These are phyloP conservation scores for Capsicum pubescens DNA, from an alignment of 257 asterid species.

Conservation along the genomic window DNA sequence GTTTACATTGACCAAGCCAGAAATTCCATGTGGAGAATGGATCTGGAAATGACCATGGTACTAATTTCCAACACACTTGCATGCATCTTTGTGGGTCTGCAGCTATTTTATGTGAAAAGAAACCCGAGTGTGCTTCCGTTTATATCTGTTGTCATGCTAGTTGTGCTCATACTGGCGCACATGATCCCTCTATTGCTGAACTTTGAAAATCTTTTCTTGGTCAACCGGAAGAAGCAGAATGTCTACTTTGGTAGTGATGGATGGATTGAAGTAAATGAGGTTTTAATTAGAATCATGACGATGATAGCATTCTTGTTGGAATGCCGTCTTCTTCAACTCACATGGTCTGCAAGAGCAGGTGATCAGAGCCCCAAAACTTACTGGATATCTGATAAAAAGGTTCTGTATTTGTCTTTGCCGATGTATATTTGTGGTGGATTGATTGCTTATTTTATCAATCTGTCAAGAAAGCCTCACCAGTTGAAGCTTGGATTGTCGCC, in stretches of 20 bases:
- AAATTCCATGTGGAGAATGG: conserved; percentile 85
- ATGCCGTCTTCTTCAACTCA: conserved; percentile 74
- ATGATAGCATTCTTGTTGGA: conserved; percentile 92
- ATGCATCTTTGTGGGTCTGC: conserved; percentile 72
- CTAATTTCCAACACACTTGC: conserved; percentile 75
- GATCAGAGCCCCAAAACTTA: conserved; percentile 47
- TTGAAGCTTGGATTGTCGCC: conserved; percentile 34
- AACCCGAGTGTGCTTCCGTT: conserved; percentile 61
- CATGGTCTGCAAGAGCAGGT: conserved; percentile 74
- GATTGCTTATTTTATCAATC: conserved; percentile 67
- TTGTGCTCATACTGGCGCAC: conserved; percentile 73
- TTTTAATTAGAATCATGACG: conserved; percentile 79
- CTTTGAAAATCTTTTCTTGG: conserved; percentile 78
- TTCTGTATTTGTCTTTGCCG: conserved; percentile 64
- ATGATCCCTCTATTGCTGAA: conserved; percentile 78
- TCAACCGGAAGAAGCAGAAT: conserved; percentile 51
- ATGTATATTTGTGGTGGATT: conserved; percentile 70
- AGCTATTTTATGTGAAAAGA: conserved; percentile 67
- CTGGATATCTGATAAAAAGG: conserved; percentile 77
- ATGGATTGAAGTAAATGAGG: conserved; percentile 88
- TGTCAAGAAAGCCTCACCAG: conserved; percentile 47
- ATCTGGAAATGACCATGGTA: conserved; percentile 86
- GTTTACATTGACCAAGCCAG: conserved; percentile 66
- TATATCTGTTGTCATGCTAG: conserved; percentile 69
- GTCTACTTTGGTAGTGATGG: conserved; percentile 67